Evolutionary conservation across 1,284 basidiomycete species (phyloP), one percentile per base, ranked within the genome.

Genomic region (Melampsora americana): DNA sequence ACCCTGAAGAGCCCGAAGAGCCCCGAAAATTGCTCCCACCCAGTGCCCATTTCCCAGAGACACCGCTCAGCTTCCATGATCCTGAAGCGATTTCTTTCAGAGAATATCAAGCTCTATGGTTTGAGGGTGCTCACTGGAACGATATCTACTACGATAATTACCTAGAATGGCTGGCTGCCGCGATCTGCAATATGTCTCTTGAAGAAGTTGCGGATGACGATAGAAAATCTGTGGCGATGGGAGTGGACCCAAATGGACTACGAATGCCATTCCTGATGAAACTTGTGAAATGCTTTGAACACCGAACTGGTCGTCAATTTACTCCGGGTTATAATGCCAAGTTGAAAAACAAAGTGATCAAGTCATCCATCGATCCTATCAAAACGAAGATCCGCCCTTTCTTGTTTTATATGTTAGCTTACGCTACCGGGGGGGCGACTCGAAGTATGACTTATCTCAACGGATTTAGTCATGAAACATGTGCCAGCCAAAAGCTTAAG

Each of bases 61-160:
- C 46, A 46, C 32, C 64, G 16, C 56, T 75, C 30, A 48, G 32
- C 18, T 67, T 18, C 46, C 50, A 75, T 48, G 32, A 75, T n/a
- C 72, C 72, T 28, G 42, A 60, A 67, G 72, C 72, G 2, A 56
- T 66, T 35, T 53, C 46, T 35, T 75, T 75, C 39, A 30, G 72
- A 11, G 65, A 75, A 32, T 50, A 67, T 56, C 64, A 66, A 44
- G 20, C 35, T 11, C 39, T 60, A 39, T 75, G 72, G 72, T 75
- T 75, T 46, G 32, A 48, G 23, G 60, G 66, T 23, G 53, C 50
- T 35, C 9, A 60, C 35, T 75, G 72, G 72, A 16, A 60, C 42
- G 72, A 75, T 18, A 75, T 75, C 16, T 67, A 60, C 39, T 56
- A 64, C 18, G 65, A 67, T 23, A 75, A 75, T 23, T 64, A 60